These are phyloP conservation scores for Penicillium cinerascens DNA, from an alignment of 495 filamentous ascomycete species.

Conservation along the genomic window DNA sequence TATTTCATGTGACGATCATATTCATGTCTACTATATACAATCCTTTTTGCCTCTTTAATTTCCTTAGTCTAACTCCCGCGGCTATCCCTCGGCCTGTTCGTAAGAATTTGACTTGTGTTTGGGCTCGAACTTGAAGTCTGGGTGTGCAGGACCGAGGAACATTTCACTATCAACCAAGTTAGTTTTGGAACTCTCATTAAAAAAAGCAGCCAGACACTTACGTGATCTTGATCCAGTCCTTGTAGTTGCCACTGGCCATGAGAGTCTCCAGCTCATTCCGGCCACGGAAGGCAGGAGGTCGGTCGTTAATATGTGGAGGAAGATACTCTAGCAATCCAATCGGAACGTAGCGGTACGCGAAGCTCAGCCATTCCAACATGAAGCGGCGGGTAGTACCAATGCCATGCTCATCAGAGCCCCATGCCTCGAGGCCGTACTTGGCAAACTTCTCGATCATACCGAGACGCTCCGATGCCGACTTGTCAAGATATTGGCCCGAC, in stretches of 20 bases:
- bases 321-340: slow-evolving; percentile 82
- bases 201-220: slow-evolving; percentile 43
- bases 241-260: slow-evolving; percentile 82
- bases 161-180: slow-evolving; percentile 67
- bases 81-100: slow-evolving; percentile 56
- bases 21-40: slow-evolving; percentile 11
- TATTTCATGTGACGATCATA: slow-evolving; percentile 1
- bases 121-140: slow-evolving; percentile 91
- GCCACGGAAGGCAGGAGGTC: slow-evolving; percentile 78
- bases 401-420: slow-evolving; percentile 93
- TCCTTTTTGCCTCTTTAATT: neutral
- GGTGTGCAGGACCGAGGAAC: slow-evolving; percentile 89
- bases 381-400: slow-evolving; percentile 86
- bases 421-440: slow-evolving; percentile 84
- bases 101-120: slow-evolving; percentile 95
- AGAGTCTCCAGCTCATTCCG: slow-evolving; percentile 89
- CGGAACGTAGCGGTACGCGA: slow-evolving; percentile 85
- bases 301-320: slow-evolving; percentile 81
- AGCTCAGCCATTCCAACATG: slow-evolving; percentile 91
- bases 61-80: too few species aligned
- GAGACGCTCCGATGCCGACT: slow-evolving; percentile 81
- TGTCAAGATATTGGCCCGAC: slow-evolving; percentile 89
- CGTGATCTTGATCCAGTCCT: slow-evolving; percentile 99
- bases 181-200: neutral
- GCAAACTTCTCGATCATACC: slow-evolving; percentile 83